These are phyloP conservation scores for Grosmannia penicillata DNA, from an alignment of 2,329 filamentous ascomycete genomes.

Conservation along the genomic window DNA sequence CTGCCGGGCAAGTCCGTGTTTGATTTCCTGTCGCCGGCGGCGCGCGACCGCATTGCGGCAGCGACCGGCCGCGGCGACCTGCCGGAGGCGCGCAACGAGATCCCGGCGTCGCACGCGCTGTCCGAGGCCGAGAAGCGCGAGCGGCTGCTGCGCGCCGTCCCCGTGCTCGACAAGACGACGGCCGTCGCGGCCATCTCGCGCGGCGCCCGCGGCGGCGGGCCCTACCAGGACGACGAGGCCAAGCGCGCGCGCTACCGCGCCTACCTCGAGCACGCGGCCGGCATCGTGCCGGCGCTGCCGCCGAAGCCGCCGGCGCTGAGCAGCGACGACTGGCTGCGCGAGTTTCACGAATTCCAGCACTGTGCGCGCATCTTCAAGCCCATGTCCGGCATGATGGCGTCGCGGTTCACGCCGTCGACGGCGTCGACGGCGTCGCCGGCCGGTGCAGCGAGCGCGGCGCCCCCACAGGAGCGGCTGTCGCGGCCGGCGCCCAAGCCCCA, in stretches of 20 bases:
- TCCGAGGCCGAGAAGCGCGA: constrained; percentile 48
- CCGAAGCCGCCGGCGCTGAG: constrained; percentile 25
- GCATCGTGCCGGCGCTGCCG: constrained; percentile 42
- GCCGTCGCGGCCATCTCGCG: constrained; percentile 55
- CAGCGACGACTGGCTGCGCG: constrained; percentile 63
- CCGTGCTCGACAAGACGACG: constrained; percentile 49
- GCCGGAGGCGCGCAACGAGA: constrained; percentile 62
- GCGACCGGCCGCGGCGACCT: constrained; percentile 64
- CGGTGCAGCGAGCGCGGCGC: constrained; percentile 4
- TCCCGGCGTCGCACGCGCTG: constrained; percentile 48
- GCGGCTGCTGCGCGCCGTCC: constrained; percentile 42
- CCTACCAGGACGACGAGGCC: constrained; percentile 67
- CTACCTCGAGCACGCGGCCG: constrained; percentile 68
- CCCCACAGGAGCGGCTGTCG: constrained; percentile 22
- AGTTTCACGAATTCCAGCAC: constrained; percentile 60
- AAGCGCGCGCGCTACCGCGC: constrained; percentile 70
- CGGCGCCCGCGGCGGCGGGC: constrained; percentile 51
- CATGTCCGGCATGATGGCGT: constrained; percentile 83
- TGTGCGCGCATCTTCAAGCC: constrained; percentile 70
- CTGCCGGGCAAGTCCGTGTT: constrained; percentile 91
- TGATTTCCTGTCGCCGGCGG: constrained; percentile 70
- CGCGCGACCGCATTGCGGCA: constrained; percentile 60
- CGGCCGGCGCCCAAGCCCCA: constrained; percentile 40
- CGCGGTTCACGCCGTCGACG: constrained; percentile 68
- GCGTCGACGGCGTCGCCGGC: constrained; percentile 14